Evolutionary conservation across 371 early-diverging fungal species (phyloP), one percentile per base, ranked within the genome.

Genomic region (Lichtheimia corymbifera): DNA sequence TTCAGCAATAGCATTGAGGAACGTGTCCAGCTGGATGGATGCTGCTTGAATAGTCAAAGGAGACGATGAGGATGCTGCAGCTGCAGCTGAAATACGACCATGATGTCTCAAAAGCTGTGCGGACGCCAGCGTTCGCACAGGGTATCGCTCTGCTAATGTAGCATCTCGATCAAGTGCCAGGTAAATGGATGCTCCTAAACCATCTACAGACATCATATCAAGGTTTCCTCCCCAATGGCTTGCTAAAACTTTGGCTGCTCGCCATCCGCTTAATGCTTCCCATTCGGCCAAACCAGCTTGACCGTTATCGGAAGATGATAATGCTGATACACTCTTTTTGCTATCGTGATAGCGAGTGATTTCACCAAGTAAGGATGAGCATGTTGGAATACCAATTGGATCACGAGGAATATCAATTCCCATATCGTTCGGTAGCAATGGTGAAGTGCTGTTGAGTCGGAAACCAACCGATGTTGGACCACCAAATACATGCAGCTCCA

Each of bases 151-250:
- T 56, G 77, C 56, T 35, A 82, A 63, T 50, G 73, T 62, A 25
- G 78, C 70, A 47, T 83, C 79, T 7, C 89, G 84, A 60, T 82
- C 87, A 47, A 92, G 63, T 24, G 89, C 86, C n/a, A 92, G 70
- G 55, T 88, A 92, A 25, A 86, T 76, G 50, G 91, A 90, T 2
- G 91, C 84, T 5, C 92, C 92, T 45, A 88, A 79, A 5, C 90
- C 90, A 43, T 91, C 89, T 73, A 88, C 87, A 1, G 88, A 87
- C 2, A 90, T 82, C 15, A 85, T 67, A 28, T 85, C 84, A 20
- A 92, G 68, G 51, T 91, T 89, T 20, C 92, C 92, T 27, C 91
- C 91, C 71, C 86, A 91, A 66, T 91, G 90, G 20, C 79, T 73
- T 11, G 88, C 85, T 20, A 86, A 67, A 18, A 76, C 61, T 42